Conservation (phyloP, 345 rosid genomes). For the Eutrema yunnanense region DNA sequence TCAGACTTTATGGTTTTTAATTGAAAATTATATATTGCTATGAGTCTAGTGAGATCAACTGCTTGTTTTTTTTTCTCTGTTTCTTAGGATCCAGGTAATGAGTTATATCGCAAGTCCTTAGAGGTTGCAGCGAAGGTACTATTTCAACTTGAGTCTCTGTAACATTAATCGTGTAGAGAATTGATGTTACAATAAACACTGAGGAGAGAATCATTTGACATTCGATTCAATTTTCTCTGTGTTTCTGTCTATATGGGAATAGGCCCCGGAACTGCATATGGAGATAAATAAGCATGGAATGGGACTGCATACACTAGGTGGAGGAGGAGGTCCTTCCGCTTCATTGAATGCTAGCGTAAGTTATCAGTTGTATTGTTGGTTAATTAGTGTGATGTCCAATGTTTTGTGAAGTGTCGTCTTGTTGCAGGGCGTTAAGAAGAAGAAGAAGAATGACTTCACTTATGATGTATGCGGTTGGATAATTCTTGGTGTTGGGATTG, state of each 20-base stretch:
- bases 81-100: conserved; percentile 76
- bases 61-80: not conserved
- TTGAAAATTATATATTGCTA: not conserved
- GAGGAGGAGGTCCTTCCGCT: conserved; percentile 49
- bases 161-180: not conserved
- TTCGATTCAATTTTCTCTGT: not conserved
- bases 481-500: conserved; percentile 75
- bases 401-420: not conserved
- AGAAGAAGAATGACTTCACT: conserved; percentile 64
- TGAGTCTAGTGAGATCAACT: not conserved
- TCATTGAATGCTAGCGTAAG: conserved; percentile 52
- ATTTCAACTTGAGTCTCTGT: not conserved
- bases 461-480: conserved; percentile 90
- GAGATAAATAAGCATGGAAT: conserved; percentile 55
- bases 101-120: conserved; percentile 68
- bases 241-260: not conserved
- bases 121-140: conserved; percentile 76
- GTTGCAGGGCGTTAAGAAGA: conserved; percentile 38
- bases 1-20: not conserved
- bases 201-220: not conserved
- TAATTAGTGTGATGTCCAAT: not conserved
- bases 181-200: not conserved
- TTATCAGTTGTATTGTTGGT: not conserved
- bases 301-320: conserved; percentile 41
- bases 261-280: conserved; percentile 81